These are phyloP conservation scores for Fusarium sp. DNA, from an alignment of 2,329 filamentous ascomycete species.

Conservation along the genomic window DNA sequence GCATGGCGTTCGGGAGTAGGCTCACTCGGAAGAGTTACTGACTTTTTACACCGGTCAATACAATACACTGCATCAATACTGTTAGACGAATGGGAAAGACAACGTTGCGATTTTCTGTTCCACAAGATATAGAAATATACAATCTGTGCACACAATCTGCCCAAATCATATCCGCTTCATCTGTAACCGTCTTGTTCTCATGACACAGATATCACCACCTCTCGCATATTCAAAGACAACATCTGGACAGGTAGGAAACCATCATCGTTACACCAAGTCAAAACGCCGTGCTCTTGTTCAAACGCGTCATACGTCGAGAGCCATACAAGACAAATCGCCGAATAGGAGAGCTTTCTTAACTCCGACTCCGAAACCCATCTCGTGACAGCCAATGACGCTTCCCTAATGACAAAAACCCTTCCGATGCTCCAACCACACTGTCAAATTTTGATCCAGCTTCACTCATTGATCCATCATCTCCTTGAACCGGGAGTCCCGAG, in stretches of 20 bases:
- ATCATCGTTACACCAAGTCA: neutral
- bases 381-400: slow-evolving; percentile 6
- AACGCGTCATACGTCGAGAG: slow-evolving; percentile 18
- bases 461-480: slow-evolving; percentile 65
- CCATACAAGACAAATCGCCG: neutral
- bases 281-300: neutral
- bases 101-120: neutral
- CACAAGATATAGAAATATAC: slow-evolving; percentile 1
- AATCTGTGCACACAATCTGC: neutral
- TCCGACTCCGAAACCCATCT: neutral
- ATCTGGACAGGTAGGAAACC: neutral
- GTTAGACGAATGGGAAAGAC: neutral
- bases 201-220: neutral
- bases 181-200: neutral
- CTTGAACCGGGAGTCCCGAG: slow-evolving; percentile 71
- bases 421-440: slow-evolving; percentile 8
- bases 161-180: neutral
- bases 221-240: neutral
- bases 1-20: slow-evolving; percentile 35
- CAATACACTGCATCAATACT: neutral
- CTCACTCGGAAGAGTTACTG: neutral
- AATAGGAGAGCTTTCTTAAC: neutral
- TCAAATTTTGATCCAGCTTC: neutral
- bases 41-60: neutral
- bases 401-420: neutral